Evolutionary conservation across 495 filamentous ascomycete species (phyloP).

Genomic region (Tricharina praecox): DNA sequence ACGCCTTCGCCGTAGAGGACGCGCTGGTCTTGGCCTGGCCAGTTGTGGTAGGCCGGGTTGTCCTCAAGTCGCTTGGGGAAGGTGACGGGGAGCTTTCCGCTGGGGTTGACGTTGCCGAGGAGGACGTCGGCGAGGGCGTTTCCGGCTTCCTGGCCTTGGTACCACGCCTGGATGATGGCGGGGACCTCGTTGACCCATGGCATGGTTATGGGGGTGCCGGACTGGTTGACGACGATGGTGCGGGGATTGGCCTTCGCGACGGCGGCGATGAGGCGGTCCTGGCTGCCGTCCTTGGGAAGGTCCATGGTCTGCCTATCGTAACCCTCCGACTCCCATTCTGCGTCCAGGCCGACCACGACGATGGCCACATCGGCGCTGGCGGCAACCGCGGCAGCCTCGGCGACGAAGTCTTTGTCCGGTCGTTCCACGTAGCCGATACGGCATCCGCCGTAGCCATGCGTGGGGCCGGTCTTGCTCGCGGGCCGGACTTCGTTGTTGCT

Average conservation of each 20-base stretch:
- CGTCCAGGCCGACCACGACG: conserved; percentile 61
- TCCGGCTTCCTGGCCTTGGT: conserved; percentile 49
- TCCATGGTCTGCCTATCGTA: conserved; percentile 74
- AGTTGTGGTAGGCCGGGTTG: conserved; percentile 70
- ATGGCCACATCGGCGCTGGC: conserved; percentile 55
- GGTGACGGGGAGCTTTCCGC: conserved; percentile 40
- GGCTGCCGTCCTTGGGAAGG: conserved; percentile 50
- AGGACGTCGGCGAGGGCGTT: conserved; percentile 45
- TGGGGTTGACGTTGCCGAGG: conserved; percentile 40
- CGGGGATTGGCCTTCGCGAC: conserved; percentile 55
- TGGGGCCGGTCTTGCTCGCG: conserved; percentile 33
- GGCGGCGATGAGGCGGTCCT: conserved; percentile 54
- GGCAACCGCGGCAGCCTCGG: conserved; percentile 54
- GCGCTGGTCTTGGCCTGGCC: conserved; percentile 59
- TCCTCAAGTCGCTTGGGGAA: conserved; percentile 61
- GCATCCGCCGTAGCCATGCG: conserved; percentile 52
- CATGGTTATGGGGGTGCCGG: conserved; percentile 72
- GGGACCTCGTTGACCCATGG: conserved; percentile 55
- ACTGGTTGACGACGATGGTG: conserved; percentile 65
- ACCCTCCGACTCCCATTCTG: conserved; percentile 80
- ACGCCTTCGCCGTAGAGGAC: conserved; percentile 73
- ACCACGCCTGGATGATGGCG: conserved; percentile 61
- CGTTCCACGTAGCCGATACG: conserved; percentile 60
- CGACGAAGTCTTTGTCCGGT: conserved; percentile 50
- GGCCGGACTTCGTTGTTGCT: conserved; percentile 47